Evolutionary conservation across 2,329 filamentous ascomycete species (phyloP), one percentile per base, ranked within the genome.

Genomic region (Botrytis deweyae): DNA sequence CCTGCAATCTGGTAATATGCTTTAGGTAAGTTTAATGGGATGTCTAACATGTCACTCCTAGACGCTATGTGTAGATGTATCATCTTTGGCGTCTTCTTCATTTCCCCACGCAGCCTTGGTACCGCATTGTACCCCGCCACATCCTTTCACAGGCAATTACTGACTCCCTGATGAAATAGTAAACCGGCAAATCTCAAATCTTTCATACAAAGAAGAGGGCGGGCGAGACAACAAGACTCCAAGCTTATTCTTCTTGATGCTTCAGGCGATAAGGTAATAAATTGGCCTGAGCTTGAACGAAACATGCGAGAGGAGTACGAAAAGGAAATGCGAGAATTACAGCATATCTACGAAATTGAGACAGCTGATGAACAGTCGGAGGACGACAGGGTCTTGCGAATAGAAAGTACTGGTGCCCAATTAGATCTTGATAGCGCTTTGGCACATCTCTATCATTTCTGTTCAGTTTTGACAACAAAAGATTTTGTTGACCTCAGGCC

Each of bases 361-460:
- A 75, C 78, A 46, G 64, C 46, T 1, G 79, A 81, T 71, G 76
- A 87, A 75, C 72, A 79, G 3, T 36, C 44, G 4, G 40, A 55
- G 29, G 82, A 82, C 6, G 73, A 76, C 7, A 81, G 83, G 36
- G 75, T 78, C 22, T 84, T 87, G 72, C 78, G 77, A 25, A 81
- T 89, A 5, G 76, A 82, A 20, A 81, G 80, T 5, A 87, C 86
- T 3, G 84, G 93, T 89, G 90, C 82, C 40, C n/a, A 89, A 20
- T 83, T 98, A 22, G 92, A 92, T 18, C 85, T 94, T 2, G 88
- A 93, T 55, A 92, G 92, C 76, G 92, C 93, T 0, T 88, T 91
- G 66, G 82, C 86, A n/a, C 94, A 96, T 81, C 86, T 98, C 1
- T 86, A 92, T 65, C 93, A 97, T 81, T 97, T 98, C 78, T 98